phyloP scores from a whole-genome alignment of 306 rosid species.

The Cyclanthera cordifolia region DNA sequence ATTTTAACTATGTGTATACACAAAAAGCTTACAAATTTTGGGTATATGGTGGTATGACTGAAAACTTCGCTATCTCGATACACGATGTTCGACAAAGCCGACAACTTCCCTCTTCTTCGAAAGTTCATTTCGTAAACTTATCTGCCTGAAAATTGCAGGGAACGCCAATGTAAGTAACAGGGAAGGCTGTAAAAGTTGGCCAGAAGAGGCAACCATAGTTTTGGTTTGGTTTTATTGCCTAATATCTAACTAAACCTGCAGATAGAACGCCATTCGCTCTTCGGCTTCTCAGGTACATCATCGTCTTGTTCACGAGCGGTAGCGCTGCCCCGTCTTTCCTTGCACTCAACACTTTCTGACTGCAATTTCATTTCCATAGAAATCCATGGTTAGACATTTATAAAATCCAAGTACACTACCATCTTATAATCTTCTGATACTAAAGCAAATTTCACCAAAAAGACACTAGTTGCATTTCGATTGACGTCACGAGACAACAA shows the following conservation, averaged over 20 bases:
- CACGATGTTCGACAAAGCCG: not conserved
- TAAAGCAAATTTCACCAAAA: not conserved
- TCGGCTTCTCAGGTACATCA: constrained; percentile 53
- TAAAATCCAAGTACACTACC: not conserved
- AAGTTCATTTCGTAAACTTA: not conserved
- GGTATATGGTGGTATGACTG: not conserved
- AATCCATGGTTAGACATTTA: not conserved
- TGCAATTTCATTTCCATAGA: constrained; percentile 23
- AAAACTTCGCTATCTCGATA: not conserved
- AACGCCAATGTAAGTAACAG: constrained; percentile 7
- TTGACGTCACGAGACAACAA: not conserved
- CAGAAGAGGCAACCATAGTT: not conserved
- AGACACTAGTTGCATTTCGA: not conserved
- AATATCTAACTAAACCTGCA: not conserved
- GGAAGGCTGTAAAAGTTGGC: not conserved
- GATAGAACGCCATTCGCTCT: not conserved
- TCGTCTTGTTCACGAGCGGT: constrained; percentile 76
- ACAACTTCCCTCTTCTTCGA: not conserved
- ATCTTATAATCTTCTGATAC: not conserved
- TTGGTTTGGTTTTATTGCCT: not conserved
- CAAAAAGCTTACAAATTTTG: not conserved
- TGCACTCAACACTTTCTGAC: constrained; percentile 63
- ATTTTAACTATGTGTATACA: not conserved
- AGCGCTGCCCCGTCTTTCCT: constrained; percentile 58
- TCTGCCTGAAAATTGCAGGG: not conserved